Conservation (phyloP, 2,329 filamentous ascomycete genomes). For the Arthrobotrys sphaeroides region DNA sequence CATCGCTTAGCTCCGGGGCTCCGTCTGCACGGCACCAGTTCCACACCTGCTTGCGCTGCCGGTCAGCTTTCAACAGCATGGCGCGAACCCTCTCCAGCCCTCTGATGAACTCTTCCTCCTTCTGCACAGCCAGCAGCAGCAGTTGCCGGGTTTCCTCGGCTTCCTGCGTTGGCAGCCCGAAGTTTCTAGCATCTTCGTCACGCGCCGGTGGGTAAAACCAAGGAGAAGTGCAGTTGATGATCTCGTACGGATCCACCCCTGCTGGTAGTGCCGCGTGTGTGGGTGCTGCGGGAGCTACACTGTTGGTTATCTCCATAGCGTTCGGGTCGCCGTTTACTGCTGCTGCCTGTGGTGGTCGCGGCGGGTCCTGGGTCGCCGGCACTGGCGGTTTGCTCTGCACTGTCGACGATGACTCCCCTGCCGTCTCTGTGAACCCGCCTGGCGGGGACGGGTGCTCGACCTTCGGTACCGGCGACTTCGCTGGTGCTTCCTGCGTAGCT, state of each 20-base stretch:
- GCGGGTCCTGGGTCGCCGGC: neutral
- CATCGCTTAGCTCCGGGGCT: conserved; percentile 79
- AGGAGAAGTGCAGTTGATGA: conserved; percentile 39
- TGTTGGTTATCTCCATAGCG: conserved; percentile 1
- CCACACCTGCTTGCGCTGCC: conserved; percentile 75
- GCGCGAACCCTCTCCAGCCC: conserved; percentile 74
- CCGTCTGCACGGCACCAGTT: conserved; percentile 75
- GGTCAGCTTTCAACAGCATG: conserved; percentile 76
- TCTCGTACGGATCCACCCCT: conserved; percentile 42
- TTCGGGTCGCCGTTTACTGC: conserved; percentile 1
- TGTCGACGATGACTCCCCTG: conserved; percentile 22
- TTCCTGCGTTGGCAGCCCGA: conserved; percentile 76
- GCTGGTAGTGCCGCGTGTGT: conserved; percentile 25
- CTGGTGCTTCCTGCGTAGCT: conserved; percentile 3
- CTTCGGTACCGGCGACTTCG: conserved; percentile 48
- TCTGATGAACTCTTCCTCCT: conserved; percentile 83
- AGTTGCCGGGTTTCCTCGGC: conserved; percentile 80
- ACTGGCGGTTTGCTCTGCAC: neutral
- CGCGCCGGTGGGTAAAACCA: conserved; percentile 71
- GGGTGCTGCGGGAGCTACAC: neutral
- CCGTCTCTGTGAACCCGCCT: conserved; percentile 31
- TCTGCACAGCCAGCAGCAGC: conserved; percentile 80
- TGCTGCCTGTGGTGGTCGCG: neutral
- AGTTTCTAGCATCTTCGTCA: conserved; percentile 72
- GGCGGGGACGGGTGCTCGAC: conserved; percentile 46